Conservation (phyloP, 2,329 filamentous ascomycete genomes). For the Colletotrichum liaoningense region DNA sequence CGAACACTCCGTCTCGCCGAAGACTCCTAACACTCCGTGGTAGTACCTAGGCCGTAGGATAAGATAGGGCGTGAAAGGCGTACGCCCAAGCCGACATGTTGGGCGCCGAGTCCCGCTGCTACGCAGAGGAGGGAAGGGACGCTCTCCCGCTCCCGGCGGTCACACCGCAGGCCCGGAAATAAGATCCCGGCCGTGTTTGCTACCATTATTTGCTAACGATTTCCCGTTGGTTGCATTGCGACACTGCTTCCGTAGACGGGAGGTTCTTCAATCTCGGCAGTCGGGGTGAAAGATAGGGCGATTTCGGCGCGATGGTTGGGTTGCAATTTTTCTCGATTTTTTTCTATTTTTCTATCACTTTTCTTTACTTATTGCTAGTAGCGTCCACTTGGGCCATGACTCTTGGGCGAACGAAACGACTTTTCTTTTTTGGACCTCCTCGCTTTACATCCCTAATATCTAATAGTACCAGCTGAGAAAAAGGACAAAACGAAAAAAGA, state of each 20-base stretch:
- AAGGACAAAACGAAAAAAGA: neutral
- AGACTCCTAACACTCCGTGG: neutral
- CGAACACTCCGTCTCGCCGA: slow-evolving; percentile 7
- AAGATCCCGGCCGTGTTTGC: neutral
- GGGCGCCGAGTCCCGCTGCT: neutral
- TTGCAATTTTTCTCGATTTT: too few species aligned
- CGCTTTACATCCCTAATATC: neutral
- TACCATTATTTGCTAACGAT: neutral
- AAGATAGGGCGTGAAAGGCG: neutral
- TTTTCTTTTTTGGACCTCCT: neutral
- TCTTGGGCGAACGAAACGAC: neutral
- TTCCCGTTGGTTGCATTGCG: neutral
- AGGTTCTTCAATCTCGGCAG: slow-evolving; percentile 10
- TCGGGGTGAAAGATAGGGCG: neutral
- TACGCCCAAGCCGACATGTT: neutral
- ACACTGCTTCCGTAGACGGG: neutral
- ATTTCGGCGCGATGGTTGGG: neutral
- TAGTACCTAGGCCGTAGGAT: too few species aligned
- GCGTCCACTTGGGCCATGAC: neutral
- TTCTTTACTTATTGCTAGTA: slow-evolving; percentile 5
- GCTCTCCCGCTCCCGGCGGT: slow-evolving; percentile 10
- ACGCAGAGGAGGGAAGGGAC: neutral
- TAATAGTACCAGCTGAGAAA: neutral
- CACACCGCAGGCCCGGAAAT: slow-evolving; percentile 12
- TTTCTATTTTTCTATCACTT: too few species aligned